A percentile compares a stretch with the other conserved stretches of the same genome.
Conservation (phyloP, 2,329 filamentous ascomycete genomes). For the Fusarium miscanthi region DNA sequence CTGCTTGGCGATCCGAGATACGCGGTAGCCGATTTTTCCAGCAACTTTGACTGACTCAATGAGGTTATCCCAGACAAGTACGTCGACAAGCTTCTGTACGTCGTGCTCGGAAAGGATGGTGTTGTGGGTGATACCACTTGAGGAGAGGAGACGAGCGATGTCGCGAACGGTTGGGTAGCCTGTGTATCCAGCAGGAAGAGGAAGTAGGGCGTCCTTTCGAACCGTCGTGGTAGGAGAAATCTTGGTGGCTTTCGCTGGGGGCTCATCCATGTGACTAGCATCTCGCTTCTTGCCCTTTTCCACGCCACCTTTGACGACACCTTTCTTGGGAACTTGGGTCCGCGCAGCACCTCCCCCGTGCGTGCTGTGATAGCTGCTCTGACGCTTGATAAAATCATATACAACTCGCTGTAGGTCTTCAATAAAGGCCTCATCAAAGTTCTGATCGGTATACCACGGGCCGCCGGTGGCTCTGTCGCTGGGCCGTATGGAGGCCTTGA, state of each 20-base stretch:
- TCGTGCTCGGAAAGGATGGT: conserved; percentile 78
- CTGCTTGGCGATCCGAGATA: conserved; percentile 61
- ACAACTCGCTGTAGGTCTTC: conserved; percentile 78
- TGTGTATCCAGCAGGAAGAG: conserved; percentile 73
- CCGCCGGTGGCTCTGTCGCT: conserved; percentile 93
- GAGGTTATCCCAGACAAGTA: conserved; percentile 88
- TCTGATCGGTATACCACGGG: conserved; percentile 92
- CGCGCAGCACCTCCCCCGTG: conserved; percentile 48
- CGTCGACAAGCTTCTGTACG: conserved; percentile 86
- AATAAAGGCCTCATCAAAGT: conserved; percentile 90
- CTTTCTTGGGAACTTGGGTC: conserved; percentile 66
- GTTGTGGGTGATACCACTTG: conserved; percentile 76
- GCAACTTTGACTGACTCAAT: conserved; percentile 73
- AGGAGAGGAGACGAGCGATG: conserved; percentile 79
- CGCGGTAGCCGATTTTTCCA: conserved; percentile 64
- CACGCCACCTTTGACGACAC: conserved; percentile 61
- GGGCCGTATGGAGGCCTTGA: conserved; percentile 85
- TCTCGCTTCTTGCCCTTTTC: conserved; percentile 63
- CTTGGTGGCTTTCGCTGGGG: conserved; percentile 47
- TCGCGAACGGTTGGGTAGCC: conserved; percentile 84
- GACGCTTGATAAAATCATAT: conserved; percentile 76
- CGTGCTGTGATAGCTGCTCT: conserved; percentile 74
- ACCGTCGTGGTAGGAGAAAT: conserved; percentile 29
- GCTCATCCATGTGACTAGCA: conserved; percentile 54
- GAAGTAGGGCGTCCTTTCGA: conserved; percentile 58